Conservation (phyloP, 495 filamentous ascomycete species). For the Neurospora pannonica region DNA sequence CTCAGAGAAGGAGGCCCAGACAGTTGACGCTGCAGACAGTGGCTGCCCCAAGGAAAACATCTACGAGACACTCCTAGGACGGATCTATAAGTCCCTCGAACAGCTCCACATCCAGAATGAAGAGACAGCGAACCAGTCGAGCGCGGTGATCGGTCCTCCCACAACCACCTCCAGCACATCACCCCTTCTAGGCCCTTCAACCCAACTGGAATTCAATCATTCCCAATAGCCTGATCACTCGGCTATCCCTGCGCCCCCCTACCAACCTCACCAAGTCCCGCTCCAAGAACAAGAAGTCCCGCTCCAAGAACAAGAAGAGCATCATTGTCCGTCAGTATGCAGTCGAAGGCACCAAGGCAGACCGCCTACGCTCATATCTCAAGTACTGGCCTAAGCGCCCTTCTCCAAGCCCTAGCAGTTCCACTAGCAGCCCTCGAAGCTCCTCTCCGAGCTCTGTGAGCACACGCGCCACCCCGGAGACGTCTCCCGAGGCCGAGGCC, state of each 20-base stretch:
- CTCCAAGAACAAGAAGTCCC: background rate
- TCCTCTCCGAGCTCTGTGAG: background rate
- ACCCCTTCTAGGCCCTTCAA: background rate
- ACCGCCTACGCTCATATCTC: background rate
- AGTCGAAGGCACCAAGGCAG: background rate
- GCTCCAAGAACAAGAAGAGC: background rate
- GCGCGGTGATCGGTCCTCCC: background rate
- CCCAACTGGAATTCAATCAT: fast-evolving
- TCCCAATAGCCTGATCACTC: background rate
- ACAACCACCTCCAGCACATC: background rate
- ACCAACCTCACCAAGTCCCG: background rate
- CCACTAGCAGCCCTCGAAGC: background rate
- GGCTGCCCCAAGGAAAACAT: too few species aligned
- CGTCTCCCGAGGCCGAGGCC: too few species aligned
- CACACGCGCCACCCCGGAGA: too few species aligned
- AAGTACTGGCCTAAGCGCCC: background rate
- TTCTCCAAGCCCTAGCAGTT: background rate
- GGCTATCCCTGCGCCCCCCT: fast-evolving
- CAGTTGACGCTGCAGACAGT: too few species aligned
- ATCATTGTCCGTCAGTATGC: too few species aligned
- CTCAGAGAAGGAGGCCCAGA: too few species aligned
- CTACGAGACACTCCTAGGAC: too few species aligned
- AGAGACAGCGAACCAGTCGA: too few species aligned
- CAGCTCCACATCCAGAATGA: too few species aligned
- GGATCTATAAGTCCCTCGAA: too few species aligned